Percentiles rank a stretch among this genome's conserved stretches.
These are phyloP conservation scores for Dothidotthia symphoricarpi DNA, from an alignment of 2,329 filamentous ascomycete genomes.

Conservation along the genomic window DNA sequence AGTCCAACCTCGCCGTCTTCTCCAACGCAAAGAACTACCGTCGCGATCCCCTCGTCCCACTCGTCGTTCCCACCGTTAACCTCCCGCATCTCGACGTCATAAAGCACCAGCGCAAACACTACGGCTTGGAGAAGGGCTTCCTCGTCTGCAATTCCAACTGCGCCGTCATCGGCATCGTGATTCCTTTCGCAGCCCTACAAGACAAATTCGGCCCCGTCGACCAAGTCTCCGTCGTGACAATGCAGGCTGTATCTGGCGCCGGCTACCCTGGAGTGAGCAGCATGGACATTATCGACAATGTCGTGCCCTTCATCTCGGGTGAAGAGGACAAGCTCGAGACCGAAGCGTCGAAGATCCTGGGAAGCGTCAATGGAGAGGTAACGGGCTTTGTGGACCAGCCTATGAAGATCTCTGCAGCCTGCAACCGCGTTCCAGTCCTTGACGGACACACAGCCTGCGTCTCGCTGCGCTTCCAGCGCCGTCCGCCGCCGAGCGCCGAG, in stretches of 20 bases:
- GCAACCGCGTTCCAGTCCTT: constrained; percentile 90
- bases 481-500: constrained; percentile 70
- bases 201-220: constrained; percentile 76
- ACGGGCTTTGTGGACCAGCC: constrained; percentile 76
- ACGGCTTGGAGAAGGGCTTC: constrained; percentile 78
- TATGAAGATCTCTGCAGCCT: constrained; percentile 79
- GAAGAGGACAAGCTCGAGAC: constrained; percentile 97
- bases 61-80: constrained; percentile 95
- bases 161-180: constrained; percentile 92
- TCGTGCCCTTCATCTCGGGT: constrained; percentile 87
- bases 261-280: constrained; percentile 84
- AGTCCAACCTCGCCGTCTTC: constrained; percentile 85
- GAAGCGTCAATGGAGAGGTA: constrained; percentile 65
- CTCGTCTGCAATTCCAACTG: constrained; percentile 98
- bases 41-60: constrained; percentile 81
- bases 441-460: constrained; percentile 97
- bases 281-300: constrained; percentile 96
- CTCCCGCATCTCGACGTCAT: constrained; percentile 82
- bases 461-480: constrained; percentile 74
- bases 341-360: constrained; percentile 93
- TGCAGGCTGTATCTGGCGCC: constrained; percentile 91
- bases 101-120: constrained; percentile 76
- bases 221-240: constrained; percentile 81
- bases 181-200: constrained; percentile 88
- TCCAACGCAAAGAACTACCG: constrained; percentile 98